Conservation (phyloP, 164 flowering plant species). For the Stephania yunnanensis region DNA sequence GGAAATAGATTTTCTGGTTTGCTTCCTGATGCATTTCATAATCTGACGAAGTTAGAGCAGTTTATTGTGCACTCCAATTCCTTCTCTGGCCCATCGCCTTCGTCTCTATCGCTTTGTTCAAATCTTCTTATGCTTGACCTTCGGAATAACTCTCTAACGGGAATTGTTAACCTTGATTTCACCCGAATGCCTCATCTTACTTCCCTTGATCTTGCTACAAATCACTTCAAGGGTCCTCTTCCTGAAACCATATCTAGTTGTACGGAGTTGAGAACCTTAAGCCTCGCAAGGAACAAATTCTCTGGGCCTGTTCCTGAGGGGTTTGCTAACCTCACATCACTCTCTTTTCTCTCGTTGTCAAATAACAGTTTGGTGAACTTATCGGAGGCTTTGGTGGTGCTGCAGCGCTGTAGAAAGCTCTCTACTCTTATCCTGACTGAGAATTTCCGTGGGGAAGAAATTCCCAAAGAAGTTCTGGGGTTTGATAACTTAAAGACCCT, state of each 20-base stretch:
- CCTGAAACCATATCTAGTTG: conserved; percentile 56
- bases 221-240: conserved; percentile 53
- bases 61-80: conserved; percentile 57
- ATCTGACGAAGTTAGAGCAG: conserved; percentile 40
- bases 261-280: conserved; percentile 44
- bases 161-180: conserved; percentile 49
- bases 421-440: conserved; percentile 60
- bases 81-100: conserved; percentile 57
- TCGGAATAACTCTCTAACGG: conserved; percentile 62
- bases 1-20: conserved; percentile 50
- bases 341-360: conserved; percentile 63
- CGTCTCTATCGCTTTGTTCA: conserved; percentile 43
- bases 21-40: conserved; percentile 56
- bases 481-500: conserved; percentile 47
- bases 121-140: conserved; percentile 58
- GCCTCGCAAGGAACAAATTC: conserved; percentile 58
- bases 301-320: conserved; percentile 46
- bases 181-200: conserved; percentile 40
- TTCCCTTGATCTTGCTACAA: conserved; percentile 71
- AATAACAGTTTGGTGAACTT: conserved; percentile 61
- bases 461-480: conserved; percentile 38
- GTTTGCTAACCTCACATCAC: conserved; percentile 42
- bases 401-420: conserved; percentile 65
- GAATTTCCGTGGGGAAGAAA: conserved; percentile 65
- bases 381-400: conserved; percentile 39